Base-by-base conservation (phyloP, 2,329 filamentous ascomycete genomes). In the Stromatinia cepivora region DNA sequence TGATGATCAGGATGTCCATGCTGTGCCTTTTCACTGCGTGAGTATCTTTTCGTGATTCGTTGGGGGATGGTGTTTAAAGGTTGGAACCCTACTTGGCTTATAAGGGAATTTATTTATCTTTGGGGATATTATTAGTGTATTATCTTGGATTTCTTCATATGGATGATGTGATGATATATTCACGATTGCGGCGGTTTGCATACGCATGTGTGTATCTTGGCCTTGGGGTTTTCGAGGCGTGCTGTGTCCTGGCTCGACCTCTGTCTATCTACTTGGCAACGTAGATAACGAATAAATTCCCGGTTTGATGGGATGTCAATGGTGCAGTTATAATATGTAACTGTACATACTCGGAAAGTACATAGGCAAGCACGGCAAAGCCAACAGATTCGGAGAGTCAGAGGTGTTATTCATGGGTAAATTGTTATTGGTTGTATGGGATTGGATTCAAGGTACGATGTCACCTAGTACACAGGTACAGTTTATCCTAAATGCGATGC, bases 261-360 rank as follows among this genome's bases (percentile, higher is more conserved):
- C 39, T 15, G 39, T 45, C 53, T 34, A 42, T 56, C 36, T 22
- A 31, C 63, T 66, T 66, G 50, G 63, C 63, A 56, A 54, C 22
- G 39, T 45, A 57, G 63, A 57, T 57, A 57, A 66, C 36, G 25
- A 46, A 46, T 28, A 5, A 1, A 28, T n/a, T 25, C 34, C 13
- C 34, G 39, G 25, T 36, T 65, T 28, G 46, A 50, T 15, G 34
- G 20, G 20, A 22, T 52, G 31, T 42, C 46, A 39, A 50, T 46
- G 42, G 25, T 22, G 11, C 42, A 34, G 59, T 34, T 6, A 45
- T 11, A 11, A 36, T 13, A 39, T 57, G 57, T 42, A 45, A n/a
- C n/a, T n/a, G 15, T 20, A 31, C 39, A 25, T 31, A 59, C 46
- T 53, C 5, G 62, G n/a, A 4, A 34, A 20, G 22, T 62, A 46